Evolutionary conservation across 1,139 yeast species (phyloP), one percentile per base, ranked within the genome.

Genomic region (Petasospora rhodanensis): DNA sequence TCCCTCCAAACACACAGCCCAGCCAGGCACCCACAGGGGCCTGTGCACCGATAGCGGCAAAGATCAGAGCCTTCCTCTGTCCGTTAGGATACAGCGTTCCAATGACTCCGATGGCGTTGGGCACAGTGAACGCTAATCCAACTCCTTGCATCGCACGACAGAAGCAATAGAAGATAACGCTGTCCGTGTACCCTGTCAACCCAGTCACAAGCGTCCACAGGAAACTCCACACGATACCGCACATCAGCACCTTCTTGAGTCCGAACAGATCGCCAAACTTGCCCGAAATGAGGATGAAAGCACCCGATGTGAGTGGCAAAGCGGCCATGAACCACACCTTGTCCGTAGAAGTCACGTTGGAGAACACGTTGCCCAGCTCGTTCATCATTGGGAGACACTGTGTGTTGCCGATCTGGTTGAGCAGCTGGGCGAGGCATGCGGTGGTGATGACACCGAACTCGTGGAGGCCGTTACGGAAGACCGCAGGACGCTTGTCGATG

Each of bases 241-340:
- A 46, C 4, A 64, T 28, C 30, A 73, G 55, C 7, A 66, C 52
- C 29, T 50, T 53, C 42, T 66, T 72, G 31, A 73, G 54, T 0
- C 79, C 80, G 41, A 66, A 72, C 8, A 73, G 54, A 44, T 73
- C 80, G 18, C 79, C 80, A 27, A 72, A 45, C 37, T 68, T 63
- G 6, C 78, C 77, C 34, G 73, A 64, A 5, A 71, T 58, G 22
- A 73, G 52, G 26, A 73, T 72, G 42, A 72, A 68, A 0, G 78
- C 71, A 11, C 79, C 79, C 11, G 74, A 66, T 0, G 76, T 70
- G 32, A 73, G 52, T 1, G 79, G 75, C 46, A 68, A 73, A 0
- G 78, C 67, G 4, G 77, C 76, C 72, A 72, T 66, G 33, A 72
- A 66, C 80, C 80, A 74, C 3, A 70, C 66, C 40, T 66, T 52